phyloP scores from a whole-genome alignment of 2,329 filamentous ascomycete species.

The Alternaria dauci region DNA sequence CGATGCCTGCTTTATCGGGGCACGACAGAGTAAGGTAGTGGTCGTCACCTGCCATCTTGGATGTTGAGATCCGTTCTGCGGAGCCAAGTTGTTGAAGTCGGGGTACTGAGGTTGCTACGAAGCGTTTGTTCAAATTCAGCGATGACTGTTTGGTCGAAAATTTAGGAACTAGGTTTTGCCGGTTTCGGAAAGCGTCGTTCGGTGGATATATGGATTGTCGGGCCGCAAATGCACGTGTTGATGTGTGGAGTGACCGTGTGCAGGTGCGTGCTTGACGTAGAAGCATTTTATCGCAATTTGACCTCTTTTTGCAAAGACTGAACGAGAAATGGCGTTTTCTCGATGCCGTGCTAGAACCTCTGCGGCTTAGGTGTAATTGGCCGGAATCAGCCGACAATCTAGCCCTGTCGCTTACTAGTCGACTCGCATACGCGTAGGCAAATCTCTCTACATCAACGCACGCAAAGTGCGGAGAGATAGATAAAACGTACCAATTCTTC shows the following conservation, averaged over 20 bases:
- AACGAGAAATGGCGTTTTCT: constrained; percentile 21
- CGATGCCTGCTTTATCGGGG: constrained; percentile 84
- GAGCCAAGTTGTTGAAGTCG: constrained; percentile 33
- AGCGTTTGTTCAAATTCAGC: constrained; percentile 18
- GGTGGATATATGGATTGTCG: constrained; percentile 26
- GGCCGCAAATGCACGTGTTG: constrained; percentile 30
- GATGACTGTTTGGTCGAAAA: constrained; percentile 38
- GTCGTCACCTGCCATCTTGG: constrained; percentile 42
- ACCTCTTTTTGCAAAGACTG: constrained; percentile 11
- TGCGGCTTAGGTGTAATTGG: constrained; percentile 20
- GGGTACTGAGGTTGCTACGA: constrained; percentile 27
- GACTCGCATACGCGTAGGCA: neutral
- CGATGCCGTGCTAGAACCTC: constrained; percentile 17
- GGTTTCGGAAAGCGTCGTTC: constrained; percentile 39
- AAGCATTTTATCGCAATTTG: constrained; percentile 28
- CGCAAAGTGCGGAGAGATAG: neutral
- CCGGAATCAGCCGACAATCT: constrained; percentile 31
- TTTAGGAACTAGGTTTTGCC: constrained; percentile 41
- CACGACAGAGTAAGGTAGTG: constrained; percentile 76
- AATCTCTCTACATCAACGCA: neutral
- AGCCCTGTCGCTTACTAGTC: constrained; percentile 20
- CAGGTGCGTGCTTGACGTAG: constrained; percentile 26
- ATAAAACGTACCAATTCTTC: neutral
- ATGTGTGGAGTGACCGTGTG: constrained; percentile 26
- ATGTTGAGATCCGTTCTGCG: constrained; percentile 35